phyloP scores from a whole-genome alignment of 129 eudicot species.

The Flaveria linearis region DNA sequence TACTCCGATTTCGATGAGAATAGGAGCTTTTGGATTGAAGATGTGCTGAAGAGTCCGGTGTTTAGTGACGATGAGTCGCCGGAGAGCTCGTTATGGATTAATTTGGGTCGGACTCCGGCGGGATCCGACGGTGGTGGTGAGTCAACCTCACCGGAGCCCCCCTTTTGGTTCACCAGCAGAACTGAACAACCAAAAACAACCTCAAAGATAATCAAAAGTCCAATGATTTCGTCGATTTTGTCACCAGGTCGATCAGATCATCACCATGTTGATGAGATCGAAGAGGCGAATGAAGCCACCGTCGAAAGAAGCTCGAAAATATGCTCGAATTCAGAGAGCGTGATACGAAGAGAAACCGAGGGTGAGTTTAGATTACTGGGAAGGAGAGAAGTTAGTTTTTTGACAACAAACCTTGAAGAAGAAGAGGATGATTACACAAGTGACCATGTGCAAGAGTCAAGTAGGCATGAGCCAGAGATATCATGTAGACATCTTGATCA shows the following conservation, averaged over 20 bases:
- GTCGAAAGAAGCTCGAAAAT: constrained; percentile 28
- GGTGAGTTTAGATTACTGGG: constrained; percentile 89
- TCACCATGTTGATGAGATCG: constrained; percentile 32
- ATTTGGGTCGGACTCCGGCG: constrained; percentile 78
- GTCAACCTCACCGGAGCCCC: constrained; percentile 56
- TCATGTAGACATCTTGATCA: constrained; percentile 83
- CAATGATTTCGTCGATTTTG: background rate
- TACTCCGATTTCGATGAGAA: constrained; percentile 76
- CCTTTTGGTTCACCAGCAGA: constrained; percentile 67
- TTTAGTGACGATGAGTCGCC: constrained; percentile 89
- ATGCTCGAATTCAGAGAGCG: constrained; percentile 56
- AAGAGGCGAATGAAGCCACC: constrained; percentile 54
- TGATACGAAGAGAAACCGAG: constrained; percentile 89
- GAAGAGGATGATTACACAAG: constrained; percentile 50
- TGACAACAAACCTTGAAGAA: constrained; percentile 50
- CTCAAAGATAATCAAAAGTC: constrained; percentile 43
- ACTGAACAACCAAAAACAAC: constrained; percentile 52
- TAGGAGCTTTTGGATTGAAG: constrained; percentile 71
- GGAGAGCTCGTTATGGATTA: constrained; percentile 80
- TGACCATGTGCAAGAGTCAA: constrained; percentile 51
- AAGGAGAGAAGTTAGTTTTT: constrained; percentile 61
- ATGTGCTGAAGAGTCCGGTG: constrained; percentile 87
- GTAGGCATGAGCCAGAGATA: constrained; percentile 82
- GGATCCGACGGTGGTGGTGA: constrained; percentile 38
- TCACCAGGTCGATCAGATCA: background rate